phyloP scores from a whole-genome alignment of 1,284 basidiomycete species.

The Caloboletus firmus region DNA sequence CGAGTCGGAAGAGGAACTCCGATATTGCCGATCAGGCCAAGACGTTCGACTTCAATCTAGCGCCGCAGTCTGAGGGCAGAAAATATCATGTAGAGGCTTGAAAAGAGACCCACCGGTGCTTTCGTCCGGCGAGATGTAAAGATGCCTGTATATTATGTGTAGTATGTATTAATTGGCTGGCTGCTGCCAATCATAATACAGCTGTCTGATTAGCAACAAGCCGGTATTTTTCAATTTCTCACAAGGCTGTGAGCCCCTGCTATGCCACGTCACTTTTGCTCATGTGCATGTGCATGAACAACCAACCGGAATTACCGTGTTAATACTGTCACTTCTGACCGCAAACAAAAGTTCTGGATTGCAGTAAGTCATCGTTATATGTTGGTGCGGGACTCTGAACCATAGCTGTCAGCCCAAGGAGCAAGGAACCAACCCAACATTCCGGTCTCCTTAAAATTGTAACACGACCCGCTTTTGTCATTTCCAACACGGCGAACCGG shows the following conservation, averaged over 20 bases:
- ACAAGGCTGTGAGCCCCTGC: conserved; percentile 1
- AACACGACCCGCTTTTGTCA: conserved; percentile 16
- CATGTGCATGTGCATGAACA: conserved; percentile 22
- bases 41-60: too few relatives aligned
- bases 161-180: not conserved
- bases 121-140: not conserved
- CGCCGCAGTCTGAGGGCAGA: not conserved
- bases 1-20: too few relatives aligned
- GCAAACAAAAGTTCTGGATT: conserved; percentile 4
- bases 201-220: not conserved
- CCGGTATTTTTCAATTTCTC: not conserved
- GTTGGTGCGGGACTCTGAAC: not conserved
- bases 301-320: conserved; percentile 3
- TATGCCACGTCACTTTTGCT: conserved; percentile 24
- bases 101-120: not conserved
- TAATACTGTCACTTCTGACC: conserved; percentile 10
- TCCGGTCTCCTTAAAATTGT: conserved; percentile 6
- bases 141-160: not conserved
- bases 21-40: too few relatives aligned
- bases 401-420: not conserved
- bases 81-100: not conserved
- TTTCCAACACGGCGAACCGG: conserved; percentile 10
- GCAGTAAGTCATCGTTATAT: conserved; percentile 14
- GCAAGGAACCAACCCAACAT: conserved; percentile 4
- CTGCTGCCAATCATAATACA: not conserved